Base-by-base conservation (phyloP, 805 yeast genomes). In the Saitoella complicata region DNA sequence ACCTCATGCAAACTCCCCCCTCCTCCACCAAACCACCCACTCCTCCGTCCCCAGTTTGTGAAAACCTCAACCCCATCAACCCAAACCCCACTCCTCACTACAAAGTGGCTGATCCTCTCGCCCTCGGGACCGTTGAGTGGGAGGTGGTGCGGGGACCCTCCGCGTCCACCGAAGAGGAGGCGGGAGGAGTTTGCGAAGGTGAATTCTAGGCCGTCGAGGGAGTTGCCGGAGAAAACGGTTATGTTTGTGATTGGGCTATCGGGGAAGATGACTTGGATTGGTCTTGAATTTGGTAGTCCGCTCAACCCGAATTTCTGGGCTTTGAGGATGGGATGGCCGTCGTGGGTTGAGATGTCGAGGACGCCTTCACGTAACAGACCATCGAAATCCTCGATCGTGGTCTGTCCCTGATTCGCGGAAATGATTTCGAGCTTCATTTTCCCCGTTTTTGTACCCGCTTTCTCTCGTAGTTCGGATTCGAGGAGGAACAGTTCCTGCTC, bases 61-160 rank as follows among this genome's bases (percentile, higher is more conserved):
- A 76, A 67, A 33, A 91, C 64, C 56, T 82, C 91, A 21, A 84
- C 64, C 1, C 80, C 95, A 65, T 91, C 97, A 5, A 91, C 67
- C 96, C 97, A 91, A 1, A 69, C 76, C 7, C 97, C 97, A 38
- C 75, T 67, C 51, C 94, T 68, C 40, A 85, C 63, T 38, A 70
- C 67, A 45, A 87, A 64, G 30, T 78, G 80, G 3, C 67, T 58
- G 6, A 88, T 64, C 7, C 51, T 47, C 56, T 88, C 95, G 40
- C 76, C 82, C 0, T 58, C 58, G 3, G 64, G 63, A n/a, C 86
- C 53, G 1, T 56, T 58, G 46, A 79, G 71, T 47, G 79, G 86
- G 0, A 76, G 55, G 49, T 68, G 77, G 46, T 72, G 52, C n/a
- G 63, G 62, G 5, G 50, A 40, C 9, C 69, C 70, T 3, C 67